Conservation (phyloP, 2,329 filamentous ascomycete genomes). For the Cyphellophora europaea region DNA sequence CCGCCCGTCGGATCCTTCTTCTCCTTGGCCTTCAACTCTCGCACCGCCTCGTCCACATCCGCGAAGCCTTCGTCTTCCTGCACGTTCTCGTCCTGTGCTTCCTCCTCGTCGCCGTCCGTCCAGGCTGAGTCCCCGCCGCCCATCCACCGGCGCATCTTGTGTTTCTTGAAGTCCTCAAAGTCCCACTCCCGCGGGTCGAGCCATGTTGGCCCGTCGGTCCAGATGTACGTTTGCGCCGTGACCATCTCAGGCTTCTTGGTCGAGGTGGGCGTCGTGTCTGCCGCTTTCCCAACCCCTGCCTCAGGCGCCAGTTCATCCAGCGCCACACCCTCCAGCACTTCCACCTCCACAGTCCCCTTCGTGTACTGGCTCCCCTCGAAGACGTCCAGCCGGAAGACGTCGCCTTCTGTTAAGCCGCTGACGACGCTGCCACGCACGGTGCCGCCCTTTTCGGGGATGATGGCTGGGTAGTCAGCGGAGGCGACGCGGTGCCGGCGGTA, state of each 20-base stretch:
- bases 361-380: constrained; percentile 76
- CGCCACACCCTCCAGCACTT: constrained; percentile 25
- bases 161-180: constrained; percentile 68
- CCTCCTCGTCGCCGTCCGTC: constrained; percentile 29
- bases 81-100: constrained; percentile 30
- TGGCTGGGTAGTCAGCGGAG: constrained; percentile 69
- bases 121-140: constrained; percentile 19
- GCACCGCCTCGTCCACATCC: constrained; percentile 16
- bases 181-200: constrained; percentile 79
- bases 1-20: constrained; percentile 17
- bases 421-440: constrained; percentile 68
- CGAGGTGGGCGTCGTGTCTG: constrained; percentile 36
- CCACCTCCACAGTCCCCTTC: constrained; percentile 40
- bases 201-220: constrained; percentile 31
- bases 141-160: constrained; percentile 59
- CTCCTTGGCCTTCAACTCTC: constrained; percentile 4
- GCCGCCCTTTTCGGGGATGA: constrained; percentile 40
- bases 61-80: constrained; percentile 24
- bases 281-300: constrained; percentile 34
- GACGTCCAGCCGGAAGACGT: constrained; percentile 64
- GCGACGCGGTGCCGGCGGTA: constrained; percentile 64
- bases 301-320: constrained; percentile 19
- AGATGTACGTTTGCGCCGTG: constrained; percentile 58
- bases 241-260: constrained; percentile 21
- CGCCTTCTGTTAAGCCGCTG: constrained; percentile 66